Percentiles rank a stretch among this genome's conserved stretches.
These are phyloP conservation scores for Cladobotryum mycophilum DNA, from an alignment of 2,329 filamentous ascomycete species.

Conservation along the genomic window DNA sequence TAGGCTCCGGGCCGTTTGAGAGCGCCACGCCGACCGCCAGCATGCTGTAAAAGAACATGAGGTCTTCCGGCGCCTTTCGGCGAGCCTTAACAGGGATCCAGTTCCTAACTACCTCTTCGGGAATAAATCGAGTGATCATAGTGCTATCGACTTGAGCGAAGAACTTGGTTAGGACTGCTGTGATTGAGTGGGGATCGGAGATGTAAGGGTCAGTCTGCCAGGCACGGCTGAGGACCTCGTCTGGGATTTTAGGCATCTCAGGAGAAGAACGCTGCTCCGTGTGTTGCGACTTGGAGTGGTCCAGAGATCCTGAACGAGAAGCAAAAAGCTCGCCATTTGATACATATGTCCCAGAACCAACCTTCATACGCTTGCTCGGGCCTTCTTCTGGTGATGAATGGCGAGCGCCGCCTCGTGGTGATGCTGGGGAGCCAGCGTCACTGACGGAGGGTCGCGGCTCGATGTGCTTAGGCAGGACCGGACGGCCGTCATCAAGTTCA, in stretches of 20 bases:
- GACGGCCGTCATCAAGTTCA: slow-evolving; percentile 42
- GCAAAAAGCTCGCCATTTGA: slow-evolving; percentile 27
- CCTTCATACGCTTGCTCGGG: slow-evolving; percentile 43
- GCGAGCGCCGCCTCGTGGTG: slow-evolving; percentile 35
- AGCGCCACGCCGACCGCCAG: slow-evolving; percentile 34
- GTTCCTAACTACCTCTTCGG: slow-evolving; percentile 32
- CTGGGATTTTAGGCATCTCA: slow-evolving; percentile 43
- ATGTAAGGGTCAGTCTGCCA: slow-evolving; percentile 47
- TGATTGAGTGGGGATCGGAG: slow-evolving; percentile 35
- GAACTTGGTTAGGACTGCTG: slow-evolving; percentile 34
- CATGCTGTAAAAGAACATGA: slow-evolving; percentile 41
- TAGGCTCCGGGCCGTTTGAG: slow-evolving; percentile 31
- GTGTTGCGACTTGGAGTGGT: slow-evolving; percentile 31
- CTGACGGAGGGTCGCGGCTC: slow-evolving; percentile 37
- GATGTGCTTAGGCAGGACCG: slow-evolving; percentile 26
- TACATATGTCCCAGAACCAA: slow-evolving; percentile 42
- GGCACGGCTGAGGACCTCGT: slow-evolving; percentile 41
- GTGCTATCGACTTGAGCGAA: slow-evolving; percentile 37
- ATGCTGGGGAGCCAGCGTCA: slow-evolving; percentile 42
- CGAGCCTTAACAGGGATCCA: slow-evolving; percentile 31
- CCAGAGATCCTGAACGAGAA: slow-evolving; percentile 26
- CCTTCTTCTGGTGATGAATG: slow-evolving; percentile 28
- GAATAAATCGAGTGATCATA: slow-evolving; percentile 37
- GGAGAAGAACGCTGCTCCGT: slow-evolving; percentile 30
- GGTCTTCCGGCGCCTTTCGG: slow-evolving; percentile 35